These are phyloP conservation scores for Afroboletus lepidellus DNA, from an alignment of 1,284 basidiomycete species.

Conservation along the genomic window DNA sequence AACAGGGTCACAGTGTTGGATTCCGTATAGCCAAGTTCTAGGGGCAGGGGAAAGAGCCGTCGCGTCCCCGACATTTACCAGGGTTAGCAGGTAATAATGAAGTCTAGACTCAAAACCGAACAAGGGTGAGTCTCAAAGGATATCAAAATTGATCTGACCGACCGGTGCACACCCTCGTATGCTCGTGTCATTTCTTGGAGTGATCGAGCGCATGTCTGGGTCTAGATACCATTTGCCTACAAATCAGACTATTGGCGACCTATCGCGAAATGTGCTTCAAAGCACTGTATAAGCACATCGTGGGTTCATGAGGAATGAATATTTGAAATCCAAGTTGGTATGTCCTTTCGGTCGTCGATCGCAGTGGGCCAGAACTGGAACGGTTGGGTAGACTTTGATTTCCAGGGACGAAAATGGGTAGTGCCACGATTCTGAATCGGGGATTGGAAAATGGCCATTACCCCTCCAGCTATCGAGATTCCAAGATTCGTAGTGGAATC, in stretches of 20 bases:
- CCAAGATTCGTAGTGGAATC: background rate
- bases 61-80: background rate
- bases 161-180: constrained; percentile 10
- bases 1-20: background rate
- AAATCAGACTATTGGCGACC: constrained; percentile 1
- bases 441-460: background rate
- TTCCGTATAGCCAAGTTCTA: background rate
- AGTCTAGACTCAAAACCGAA: constrained; percentile 7
- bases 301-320: background rate
- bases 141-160: constrained; percentile 7
- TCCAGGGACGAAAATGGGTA: background rate
- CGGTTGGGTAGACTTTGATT: constrained; percentile 1
- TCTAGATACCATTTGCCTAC: constrained; percentile 6
- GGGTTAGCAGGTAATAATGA: background rate
- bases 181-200: background rate
- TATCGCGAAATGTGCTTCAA: background rate
- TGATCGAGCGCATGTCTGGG: constrained; percentile 14
- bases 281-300: background rate
- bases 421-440: background rate
- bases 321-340: constrained; percentile 23
- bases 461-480: background rate
- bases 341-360: background rate
- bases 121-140: constrained; percentile 2
- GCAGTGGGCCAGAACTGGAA: constrained; percentile 4
- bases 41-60: background rate